These are phyloP conservation scores for Citeromyces hawaiiensis DNA, from an alignment of 1,139 yeast species.

Conservation along the genomic window DNA sequence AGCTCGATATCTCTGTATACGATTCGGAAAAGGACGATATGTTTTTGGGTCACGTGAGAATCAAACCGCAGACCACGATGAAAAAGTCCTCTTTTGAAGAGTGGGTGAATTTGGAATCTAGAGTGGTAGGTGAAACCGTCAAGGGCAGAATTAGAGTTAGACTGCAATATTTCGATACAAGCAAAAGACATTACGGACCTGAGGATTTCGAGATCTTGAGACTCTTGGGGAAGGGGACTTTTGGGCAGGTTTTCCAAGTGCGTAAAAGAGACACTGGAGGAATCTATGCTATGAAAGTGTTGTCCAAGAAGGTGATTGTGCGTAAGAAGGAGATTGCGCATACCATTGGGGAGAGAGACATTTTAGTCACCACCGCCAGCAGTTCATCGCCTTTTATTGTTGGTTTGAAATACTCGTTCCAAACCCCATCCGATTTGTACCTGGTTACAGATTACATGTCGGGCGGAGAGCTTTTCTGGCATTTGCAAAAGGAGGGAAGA, in stretches of 20 bases:
- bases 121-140: conserved; percentile 66
- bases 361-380: conserved; percentile 74
- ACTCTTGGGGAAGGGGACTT: conserved; percentile 88
- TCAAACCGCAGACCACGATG: conserved; percentile 47
- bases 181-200: conserved; percentile 76
- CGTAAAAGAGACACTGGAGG: conserved; percentile 79
- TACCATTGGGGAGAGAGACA: conserved; percentile 93
- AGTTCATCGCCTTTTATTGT: conserved; percentile 85
- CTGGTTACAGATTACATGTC: conserved; percentile 96
- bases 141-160: conserved; percentile 65
- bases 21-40: conserved; percentile 74
- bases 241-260: conserved; percentile 95
- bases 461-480: conserved; percentile 98
- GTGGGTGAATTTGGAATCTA: conserved; percentile 66
- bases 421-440: conserved; percentile 83
- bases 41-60: conserved; percentile 73
- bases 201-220: conserved; percentile 86
- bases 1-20: conserved; percentile 76
- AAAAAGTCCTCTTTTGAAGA: conserved; percentile 30
- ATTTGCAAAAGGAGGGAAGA: conserved; percentile 89
- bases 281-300: conserved; percentile 93
- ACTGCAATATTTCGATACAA: conserved; percentile 59
- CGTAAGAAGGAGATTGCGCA: conserved; percentile 96
- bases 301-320: conserved; percentile 87
- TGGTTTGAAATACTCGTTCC: conserved; percentile 89